Percentiles rank a stretch among this genome's conserved stretches.
Conservation (phyloP, 306 rosid genomes). For the Acacia acuminata region DNA sequence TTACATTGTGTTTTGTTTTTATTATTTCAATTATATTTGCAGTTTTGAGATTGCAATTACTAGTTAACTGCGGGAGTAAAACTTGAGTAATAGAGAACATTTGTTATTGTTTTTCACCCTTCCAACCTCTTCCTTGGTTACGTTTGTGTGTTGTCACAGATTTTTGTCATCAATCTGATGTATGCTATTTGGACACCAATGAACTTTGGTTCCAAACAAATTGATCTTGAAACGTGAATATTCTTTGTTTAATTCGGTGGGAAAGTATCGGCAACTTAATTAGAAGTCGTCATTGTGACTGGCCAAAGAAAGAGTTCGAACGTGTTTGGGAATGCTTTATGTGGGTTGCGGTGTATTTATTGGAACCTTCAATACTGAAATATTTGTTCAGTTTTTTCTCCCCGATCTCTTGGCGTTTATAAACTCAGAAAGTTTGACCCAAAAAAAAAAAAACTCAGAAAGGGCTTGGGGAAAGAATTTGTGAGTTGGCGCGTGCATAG, state of each 20-base stretch:
- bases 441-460: no score
- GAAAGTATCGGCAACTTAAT: not conserved
- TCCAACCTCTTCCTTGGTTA: not conserved
- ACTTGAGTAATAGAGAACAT: constrained; percentile 20
- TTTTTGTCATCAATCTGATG: not conserved
- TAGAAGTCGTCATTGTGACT: not conserved
- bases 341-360: not conserved
- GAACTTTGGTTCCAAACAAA: not conserved
- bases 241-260: not conserved
- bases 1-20: constrained; percentile 26
- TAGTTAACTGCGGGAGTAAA: constrained; percentile 25
- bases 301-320: not conserved
- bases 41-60: constrained; percentile 34
- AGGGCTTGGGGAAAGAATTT: not conserved
- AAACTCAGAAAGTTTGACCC: no score
- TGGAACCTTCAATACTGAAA: not conserved
- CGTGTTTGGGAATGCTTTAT: not conserved
- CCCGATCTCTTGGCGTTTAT: not conserved
- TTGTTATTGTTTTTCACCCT: not conserved
- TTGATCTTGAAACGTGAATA: not conserved
- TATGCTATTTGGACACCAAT: not conserved
- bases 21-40: constrained; percentile 33
- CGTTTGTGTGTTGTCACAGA: not conserved
- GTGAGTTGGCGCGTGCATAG: not conserved
- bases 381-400: not conserved